These are phyloP conservation scores for Boletus coccyginus DNA, from an alignment of 768 basidiomycete genomes.

Conservation along the genomic window DNA sequence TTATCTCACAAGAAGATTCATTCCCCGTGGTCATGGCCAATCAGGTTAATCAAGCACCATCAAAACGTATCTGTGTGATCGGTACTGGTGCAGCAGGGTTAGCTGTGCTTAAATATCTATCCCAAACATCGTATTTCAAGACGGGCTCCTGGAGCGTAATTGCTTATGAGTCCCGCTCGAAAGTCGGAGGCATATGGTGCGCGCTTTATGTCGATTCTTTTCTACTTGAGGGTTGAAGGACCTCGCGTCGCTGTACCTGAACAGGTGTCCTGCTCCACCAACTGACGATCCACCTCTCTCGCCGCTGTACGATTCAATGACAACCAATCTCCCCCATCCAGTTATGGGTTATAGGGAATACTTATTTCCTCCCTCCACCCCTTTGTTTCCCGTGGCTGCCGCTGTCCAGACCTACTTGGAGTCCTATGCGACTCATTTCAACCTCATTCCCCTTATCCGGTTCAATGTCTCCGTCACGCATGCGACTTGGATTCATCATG, in stretches of 20 bases:
- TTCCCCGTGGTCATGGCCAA: constrained; percentile 1
- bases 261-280: constrained; percentile 56
- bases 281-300: constrained; percentile 54
- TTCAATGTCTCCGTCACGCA: constrained; percentile 56
- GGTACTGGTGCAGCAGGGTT: constrained; percentile 79
- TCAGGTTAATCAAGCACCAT: constrained; percentile 3
- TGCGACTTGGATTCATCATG: constrained; percentile 36
- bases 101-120: constrained; percentile 61
- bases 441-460: constrained; percentile 57
- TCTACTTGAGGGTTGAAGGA: background rate
- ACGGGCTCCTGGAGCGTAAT: constrained; percentile 59
- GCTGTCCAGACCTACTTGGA: constrained; percentile 68
- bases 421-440: constrained; percentile 60
- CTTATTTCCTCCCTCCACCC: constrained; percentile 68
- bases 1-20: background rate
- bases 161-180: constrained; percentile 62
- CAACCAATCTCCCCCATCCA: constrained; percentile 80
- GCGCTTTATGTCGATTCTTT: constrained; percentile 15
- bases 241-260: background rate
- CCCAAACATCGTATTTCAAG: constrained; percentile 56
- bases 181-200: constrained; percentile 78
- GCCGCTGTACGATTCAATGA: constrained; percentile 75
- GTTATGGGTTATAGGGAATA: constrained; percentile 67
- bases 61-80: constrained; percentile 59
- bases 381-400: constrained; percentile 62